A percentile compares a stretch with the other conserved stretches of the same genome.
phyloP scores from a whole-genome alignment of 305 asterid species.

The Fraxinus floribunda region DNA sequence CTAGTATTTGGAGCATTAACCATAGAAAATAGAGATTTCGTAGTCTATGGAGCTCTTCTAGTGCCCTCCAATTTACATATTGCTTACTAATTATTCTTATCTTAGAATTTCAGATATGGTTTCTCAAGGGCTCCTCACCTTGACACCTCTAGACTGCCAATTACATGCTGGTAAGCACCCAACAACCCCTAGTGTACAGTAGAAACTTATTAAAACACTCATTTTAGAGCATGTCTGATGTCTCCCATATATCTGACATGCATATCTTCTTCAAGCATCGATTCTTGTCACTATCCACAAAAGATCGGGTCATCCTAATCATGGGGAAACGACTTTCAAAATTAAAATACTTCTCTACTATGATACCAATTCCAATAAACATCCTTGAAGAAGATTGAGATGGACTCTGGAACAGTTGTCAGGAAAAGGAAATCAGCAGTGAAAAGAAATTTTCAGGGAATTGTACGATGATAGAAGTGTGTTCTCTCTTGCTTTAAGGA shows the following conservation, averaged over 20 bases:
- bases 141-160: neutral
- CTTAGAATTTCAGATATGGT: neutral
- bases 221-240: neutral
- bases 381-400: neutral
- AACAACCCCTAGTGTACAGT: neutral
- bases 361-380: neutral
- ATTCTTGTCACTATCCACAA: neutral
- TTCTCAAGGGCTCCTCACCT: neutral
- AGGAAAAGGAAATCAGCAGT: neutral
- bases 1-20: neutral
- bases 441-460: neutral
- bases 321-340: neutral
- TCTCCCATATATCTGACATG: neutral
- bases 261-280: neutral
- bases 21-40: neutral
- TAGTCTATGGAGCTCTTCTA: neutral
- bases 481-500: neutral
- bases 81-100: neutral
- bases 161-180: neutral
- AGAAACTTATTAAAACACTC: neutral
- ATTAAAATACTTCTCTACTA: neutral
- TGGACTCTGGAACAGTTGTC: neutral
- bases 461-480: neutral
- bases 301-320: neutral
- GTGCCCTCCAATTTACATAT: neutral